Base-by-base conservation (phyloP, 2,329 filamentous ascomycete species). In the Aureobasidium sp. region DNA sequence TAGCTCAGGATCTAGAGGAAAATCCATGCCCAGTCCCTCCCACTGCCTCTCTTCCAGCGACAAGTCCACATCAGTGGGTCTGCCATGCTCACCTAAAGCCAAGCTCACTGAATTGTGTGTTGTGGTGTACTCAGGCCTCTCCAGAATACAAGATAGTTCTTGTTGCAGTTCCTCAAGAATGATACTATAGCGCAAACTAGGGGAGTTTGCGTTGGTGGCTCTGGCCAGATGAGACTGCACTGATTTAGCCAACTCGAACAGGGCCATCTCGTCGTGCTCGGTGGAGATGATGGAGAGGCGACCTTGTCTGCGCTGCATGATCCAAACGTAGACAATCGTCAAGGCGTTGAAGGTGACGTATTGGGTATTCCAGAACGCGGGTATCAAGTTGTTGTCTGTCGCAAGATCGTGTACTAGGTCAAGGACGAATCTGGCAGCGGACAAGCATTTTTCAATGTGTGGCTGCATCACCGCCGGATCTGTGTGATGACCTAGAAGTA, bases 401-500 rank as follows among this genome's bases (percentile, higher is more conserved):
- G 39, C 48, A 11, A 63, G 37, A 27, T 34, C 47, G 22, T 34
- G 39, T 5, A 63, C 55, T 12, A 60, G 31, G n/a, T 63, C 48
- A 29, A 63, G 49, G 9, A 59, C 48, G 29, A 42, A 41, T 15
- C 45, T 34, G n/a, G 61, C 61, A 17, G 61, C 61, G 20, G 47
- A 47, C 9, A 63, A 27, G 9, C 53, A 56, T 44, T 39, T 57
- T 15, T 41, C 53, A 8, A 56, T 59, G 3, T 57, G 29, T 36
- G 48, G 48, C 48, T 51, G 31, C 48, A 51, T 51, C n/a, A 36
- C 5, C 1, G 29, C n/a, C 20, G 48, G 48, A n/a, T 63, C 47
- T 27, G 45, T 45, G 2, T 25, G 25, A 15, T 52, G 37, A 14
- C 42, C 53, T 1, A 14, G 29, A 15, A 72, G 63, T 55, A 73